Percentiles rank a stretch among this genome's conserved stretches.
Evolutionary conservation across 2,329 filamentous ascomycete species (phyloP).

Genomic region (Corynespora cassiicola): DNA sequence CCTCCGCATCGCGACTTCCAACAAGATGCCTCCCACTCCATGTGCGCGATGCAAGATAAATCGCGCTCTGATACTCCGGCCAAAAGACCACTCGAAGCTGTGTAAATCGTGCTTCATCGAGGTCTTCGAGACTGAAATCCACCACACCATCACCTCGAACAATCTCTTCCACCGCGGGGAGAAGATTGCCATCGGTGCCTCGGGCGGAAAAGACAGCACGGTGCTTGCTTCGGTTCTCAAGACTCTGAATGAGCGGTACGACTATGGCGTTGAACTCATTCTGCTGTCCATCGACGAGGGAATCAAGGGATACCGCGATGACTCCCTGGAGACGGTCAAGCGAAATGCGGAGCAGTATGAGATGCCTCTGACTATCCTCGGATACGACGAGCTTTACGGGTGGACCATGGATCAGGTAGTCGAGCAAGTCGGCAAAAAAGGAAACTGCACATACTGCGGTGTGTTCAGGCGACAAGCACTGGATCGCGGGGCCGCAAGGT

Average conservation of each 20-base stretch:
- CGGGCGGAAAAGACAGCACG: constrained; percentile 96
- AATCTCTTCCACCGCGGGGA: constrained; percentile 85
- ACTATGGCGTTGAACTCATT: constrained; percentile 84
- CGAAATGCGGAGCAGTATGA: constrained; percentile 89
- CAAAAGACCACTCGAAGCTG: constrained; percentile 93
- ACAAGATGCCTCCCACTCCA: constrained; percentile 73
- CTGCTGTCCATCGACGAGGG: constrained; percentile 95
- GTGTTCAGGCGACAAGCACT: constrained; percentile 94
- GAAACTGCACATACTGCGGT: constrained; percentile 98
- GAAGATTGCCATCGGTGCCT: constrained; percentile 90
- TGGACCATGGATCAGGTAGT: constrained; percentile 99
- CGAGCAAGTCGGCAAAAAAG: constrained; percentile 93
- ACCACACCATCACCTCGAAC: constrained; percentile 86
- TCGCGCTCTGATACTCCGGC: constrained; percentile 87
- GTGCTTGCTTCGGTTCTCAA: constrained; percentile 94
- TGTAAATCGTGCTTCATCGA: constrained; percentile 87
- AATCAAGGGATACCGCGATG: constrained; percentile 95
- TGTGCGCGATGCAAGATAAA: constrained; percentile 79
- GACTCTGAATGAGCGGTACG: constrained; percentile 87
- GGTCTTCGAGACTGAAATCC: constrained; percentile 91
- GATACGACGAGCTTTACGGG: constrained; percentile 92
- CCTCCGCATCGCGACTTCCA: background rate
- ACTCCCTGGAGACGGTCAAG: constrained; percentile 95
- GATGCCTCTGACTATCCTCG: constrained; percentile 90
- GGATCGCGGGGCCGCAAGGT: constrained; percentile 85